Conservation (phyloP, 1,139 yeast species). For the Blastobotrys petasosporus region DNA sequence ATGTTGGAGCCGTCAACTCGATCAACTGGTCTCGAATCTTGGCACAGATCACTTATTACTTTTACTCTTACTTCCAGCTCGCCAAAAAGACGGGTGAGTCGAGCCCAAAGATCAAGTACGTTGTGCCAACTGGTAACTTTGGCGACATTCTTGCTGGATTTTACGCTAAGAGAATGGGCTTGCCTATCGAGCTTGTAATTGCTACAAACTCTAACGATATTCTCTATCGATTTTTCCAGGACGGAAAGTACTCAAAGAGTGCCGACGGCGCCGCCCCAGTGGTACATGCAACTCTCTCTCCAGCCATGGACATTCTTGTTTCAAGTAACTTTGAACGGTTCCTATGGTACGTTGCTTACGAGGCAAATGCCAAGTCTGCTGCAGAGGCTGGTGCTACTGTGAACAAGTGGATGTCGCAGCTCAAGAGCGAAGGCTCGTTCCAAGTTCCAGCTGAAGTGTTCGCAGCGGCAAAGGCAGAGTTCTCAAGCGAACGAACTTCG, state of each 20-base stretch:
- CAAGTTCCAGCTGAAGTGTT: conserved; percentile 61
- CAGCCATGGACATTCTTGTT: conserved; percentile 97
- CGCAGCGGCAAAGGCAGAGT: conserved; percentile 57
- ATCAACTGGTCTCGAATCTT: conserved; percentile 98
- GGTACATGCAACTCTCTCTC: conserved; percentile 87
- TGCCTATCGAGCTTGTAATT: conserved; percentile 79
- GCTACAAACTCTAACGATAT: conserved; percentile 97
- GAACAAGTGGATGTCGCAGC: conserved; percentile 68
- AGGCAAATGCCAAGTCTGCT: conserved; percentile 52
- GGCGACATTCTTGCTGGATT: conserved; percentile 97
- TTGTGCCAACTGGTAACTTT: conserved; percentile 96
- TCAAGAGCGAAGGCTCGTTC: conserved; percentile 73
- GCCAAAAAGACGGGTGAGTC: conserved; percentile 38
- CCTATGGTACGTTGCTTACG: conserved; percentile 87
- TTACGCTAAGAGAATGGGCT: conserved; percentile 91
- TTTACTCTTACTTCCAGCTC: conserved; percentile 81
- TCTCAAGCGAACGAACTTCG: conserved; percentile 74
- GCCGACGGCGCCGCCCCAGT: conserved; percentile 44
- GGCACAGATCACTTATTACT: conserved; percentile 96
- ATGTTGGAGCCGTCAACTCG: conserved; percentile 95
- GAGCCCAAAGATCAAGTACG: conserved; percentile 52
- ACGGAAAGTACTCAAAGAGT: conserved; percentile 67
- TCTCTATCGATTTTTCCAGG: conserved; percentile 80
- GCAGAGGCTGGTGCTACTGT: conserved; percentile 70
- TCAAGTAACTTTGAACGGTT: conserved; percentile 95